phyloP scores from a whole-genome alignment of 1,284 basidiomycete species.

The Omphalotus olearius region DNA sequence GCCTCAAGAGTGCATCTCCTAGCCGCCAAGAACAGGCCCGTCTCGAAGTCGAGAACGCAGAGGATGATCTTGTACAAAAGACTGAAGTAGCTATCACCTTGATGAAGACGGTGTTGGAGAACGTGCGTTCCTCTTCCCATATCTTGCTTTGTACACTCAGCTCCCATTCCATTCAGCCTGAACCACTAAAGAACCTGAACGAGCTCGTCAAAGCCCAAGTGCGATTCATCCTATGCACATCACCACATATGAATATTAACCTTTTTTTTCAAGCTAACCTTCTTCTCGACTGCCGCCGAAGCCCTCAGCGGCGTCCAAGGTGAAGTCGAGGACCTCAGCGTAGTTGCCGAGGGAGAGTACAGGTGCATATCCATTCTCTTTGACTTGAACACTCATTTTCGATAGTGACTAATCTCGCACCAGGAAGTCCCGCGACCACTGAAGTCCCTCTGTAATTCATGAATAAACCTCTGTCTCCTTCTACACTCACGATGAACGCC shows the following conservation, averaged over 20 bases:
- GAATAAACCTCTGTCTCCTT: no score
- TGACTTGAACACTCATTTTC: not conserved
- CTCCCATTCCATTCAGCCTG: constrained; percentile 55
- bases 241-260: not conserved
- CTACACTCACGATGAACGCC: no score
- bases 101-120: constrained; percentile 97
- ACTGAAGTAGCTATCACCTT: constrained; percentile 97
- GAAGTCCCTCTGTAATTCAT: constrained; percentile 33
- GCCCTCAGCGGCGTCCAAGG: constrained; percentile 79
- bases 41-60: constrained; percentile 90
- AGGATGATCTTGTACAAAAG: constrained; percentile 94
- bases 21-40: constrained; percentile 85
- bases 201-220: constrained; percentile 88
- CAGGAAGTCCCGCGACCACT: constrained; percentile 82
- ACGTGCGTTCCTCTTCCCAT: constrained; percentile 43
- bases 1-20: constrained; percentile 72
- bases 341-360: constrained; percentile 90
- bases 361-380: constrained; percentile 43
- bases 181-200: constrained; percentile 91
- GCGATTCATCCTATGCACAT: constrained; percentile 3
- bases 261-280: constrained; percentile 57
- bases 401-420: not conserved
- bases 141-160: constrained; percentile 1
- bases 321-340: constrained; percentile 86
- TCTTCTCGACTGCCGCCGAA: constrained; percentile 83